Evolutionary conservation across 2,329 filamentous ascomycete species (phyloP), one percentile per base, ranked within the genome.

Genomic region (Trichoderma koningiopsis): DNA sequence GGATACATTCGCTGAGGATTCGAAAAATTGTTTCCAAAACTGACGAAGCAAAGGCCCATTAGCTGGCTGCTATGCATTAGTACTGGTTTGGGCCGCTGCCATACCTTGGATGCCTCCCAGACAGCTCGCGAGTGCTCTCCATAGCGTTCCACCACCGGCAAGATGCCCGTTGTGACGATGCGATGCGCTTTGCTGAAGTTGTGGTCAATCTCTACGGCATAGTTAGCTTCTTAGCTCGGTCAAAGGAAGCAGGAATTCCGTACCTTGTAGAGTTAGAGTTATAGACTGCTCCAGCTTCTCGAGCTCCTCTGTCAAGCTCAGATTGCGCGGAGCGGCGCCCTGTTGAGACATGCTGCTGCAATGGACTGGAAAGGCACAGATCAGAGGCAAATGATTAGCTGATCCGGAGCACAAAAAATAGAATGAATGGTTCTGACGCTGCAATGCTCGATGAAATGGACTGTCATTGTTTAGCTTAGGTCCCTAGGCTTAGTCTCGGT

Each of bases 21-120:
- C 96, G 81, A 99, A 99, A 84, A 99, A 99, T 83, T 98, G 94
- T 81, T 99, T 99, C 96, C 96, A 99, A 81, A 99, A 99, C 92
- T 96, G 76, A 14, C 40, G 40, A 19, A 2, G 40, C 7, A 67
- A 31, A 52, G 27, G 53, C 31, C 49, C 16, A 10, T 58, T 14
- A 66, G 52, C 11, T 19, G 2, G 13, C 29, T 31, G 19, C 24
- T 13, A 4, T 49, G 22, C 22, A 22, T 24, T 5, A 11, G 29
- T 14, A 24, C 27, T 31, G 5, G 19, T 16, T 10, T 24, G 10
- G 31, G 29, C 37, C 27, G 31, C 8, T 13, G 40, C 14, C 75
- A 29, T 68, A 95, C 93, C 88, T 97, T 97, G 67, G 95, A 97
- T 27, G 94, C 94, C 75, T 98, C 94, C 96, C 96, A 99, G 2